Evolutionary conservation across 139 green algal genomes (phyloP).

Genomic region (Tetraselmis striata): DNA sequence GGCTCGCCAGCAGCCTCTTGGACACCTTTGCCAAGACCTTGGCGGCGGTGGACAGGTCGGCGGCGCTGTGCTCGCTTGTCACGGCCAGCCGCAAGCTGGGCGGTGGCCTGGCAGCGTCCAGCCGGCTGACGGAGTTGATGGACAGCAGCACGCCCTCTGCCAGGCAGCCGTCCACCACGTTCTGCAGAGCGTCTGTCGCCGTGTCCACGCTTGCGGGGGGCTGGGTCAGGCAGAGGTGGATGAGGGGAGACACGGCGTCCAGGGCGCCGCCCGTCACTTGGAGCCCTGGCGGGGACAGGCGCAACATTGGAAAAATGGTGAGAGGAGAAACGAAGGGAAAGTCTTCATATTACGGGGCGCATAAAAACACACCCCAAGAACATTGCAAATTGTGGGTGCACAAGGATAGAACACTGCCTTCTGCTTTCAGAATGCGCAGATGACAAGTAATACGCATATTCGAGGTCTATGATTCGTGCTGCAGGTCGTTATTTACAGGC

Average conservation of each 20-base stretch:
- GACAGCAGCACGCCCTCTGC: slow-evolving; percentile 33
- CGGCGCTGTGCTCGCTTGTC: background rate
- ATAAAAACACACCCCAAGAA: background rate
- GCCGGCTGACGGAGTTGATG: background rate
- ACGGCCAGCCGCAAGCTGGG: background rate
- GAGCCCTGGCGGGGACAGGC: slow-evolving; percentile 22
- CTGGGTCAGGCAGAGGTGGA: slow-evolving; percentile 51
- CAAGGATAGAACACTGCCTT: too few species aligned
- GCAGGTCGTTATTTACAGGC: too few species aligned
- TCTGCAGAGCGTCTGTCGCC: slow-evolving; percentile 15
- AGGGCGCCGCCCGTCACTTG: slow-evolving; percentile 26
- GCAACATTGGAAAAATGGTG: background rate
- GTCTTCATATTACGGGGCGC: background rate
- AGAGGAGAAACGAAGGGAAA: background rate
- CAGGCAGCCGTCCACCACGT: slow-evolving; percentile 30
- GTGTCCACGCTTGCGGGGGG: background rate
- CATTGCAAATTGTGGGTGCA: too few species aligned
- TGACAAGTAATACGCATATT: too few species aligned
- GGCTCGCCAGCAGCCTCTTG: background rate
- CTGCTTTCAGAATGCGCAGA: too few species aligned
- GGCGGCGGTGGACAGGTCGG: background rate
- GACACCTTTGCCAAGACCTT: background rate
- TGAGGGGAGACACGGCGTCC: slow-evolving; percentile 36
- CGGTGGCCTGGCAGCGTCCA: background rate
- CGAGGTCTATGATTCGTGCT: too few species aligned